Evolutionary conservation across 164 flowering plant genomes (phyloP), one percentile per base, ranked within the genome.

Genomic region (Euptelea pleiosperma): DNA sequence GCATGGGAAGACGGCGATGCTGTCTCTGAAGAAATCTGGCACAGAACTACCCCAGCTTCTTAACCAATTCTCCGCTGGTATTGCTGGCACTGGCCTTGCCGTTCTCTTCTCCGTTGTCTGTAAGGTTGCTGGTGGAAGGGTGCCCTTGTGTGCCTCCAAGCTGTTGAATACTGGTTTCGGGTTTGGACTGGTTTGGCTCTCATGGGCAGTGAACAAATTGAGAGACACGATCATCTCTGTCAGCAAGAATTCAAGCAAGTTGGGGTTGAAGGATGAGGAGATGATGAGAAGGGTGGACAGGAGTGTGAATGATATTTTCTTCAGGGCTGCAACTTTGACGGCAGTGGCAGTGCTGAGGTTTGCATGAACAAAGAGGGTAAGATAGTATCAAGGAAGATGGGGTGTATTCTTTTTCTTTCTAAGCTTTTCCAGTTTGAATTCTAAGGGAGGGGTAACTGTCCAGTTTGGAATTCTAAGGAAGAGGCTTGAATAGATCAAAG

Each of bases 71-170:
- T 85, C 98, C 19, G 84, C 82, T 52, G 77, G 83, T 64, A 82
- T 89, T 57, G 95, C 98, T 3, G 96, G 98, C 26, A 82, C 96
- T 15, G 96, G 96, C 45, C 66, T 89, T 55, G 91, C 91, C 37
- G 82, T 89, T 41, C 73, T 89, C 35, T 77, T 89, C 60, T 79
- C 83, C 9, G 77, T 84, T 0, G 8, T 78, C 34, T 73, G 70
- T 29, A 80, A 82, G 64, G 60, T 77, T 16, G 79, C 71, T 16
- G 73, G 71, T 44, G 77, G 79, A 24, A 74, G 79, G 53, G 77
- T 77, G 2, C 80, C 91, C 18, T 70, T 87, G 16, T 77, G 82
- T 49, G 64, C 84, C 4, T 74, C 83, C 3, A 86, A 77, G 64
- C 40, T 84, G 48, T 57, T 84, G 31, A 84, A 66, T 68, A 72